Evolutionary conservation across 2,329 filamentous ascomycete species (phyloP).

Genomic region (Alternaria sp.): DNA sequence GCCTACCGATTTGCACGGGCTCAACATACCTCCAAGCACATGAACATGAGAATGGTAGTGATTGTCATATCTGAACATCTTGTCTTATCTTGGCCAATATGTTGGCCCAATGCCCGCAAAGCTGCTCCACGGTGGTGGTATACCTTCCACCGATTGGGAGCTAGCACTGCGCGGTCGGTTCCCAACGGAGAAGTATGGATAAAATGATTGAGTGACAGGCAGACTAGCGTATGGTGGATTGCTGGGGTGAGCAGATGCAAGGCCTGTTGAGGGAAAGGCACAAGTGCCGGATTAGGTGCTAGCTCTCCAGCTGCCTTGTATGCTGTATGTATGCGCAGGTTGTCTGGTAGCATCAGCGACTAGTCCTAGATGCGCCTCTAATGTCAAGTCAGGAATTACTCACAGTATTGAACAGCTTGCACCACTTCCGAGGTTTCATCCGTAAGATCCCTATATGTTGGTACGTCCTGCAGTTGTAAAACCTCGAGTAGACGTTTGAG

Average conservation of each 20-base stretch:
- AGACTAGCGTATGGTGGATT: slow-evolving; percentile 41
- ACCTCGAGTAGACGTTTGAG: slow-evolving; percentile 25
- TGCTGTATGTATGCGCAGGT: slow-evolving; percentile 35
- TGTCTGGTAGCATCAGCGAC: slow-evolving; percentile 30
- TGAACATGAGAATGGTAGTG: slow-evolving; percentile 40
- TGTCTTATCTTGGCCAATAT: slow-evolving; percentile 36
- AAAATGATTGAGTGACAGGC: slow-evolving; percentile 37
- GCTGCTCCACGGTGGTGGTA: slow-evolving; percentile 43
- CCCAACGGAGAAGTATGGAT: slow-evolving; percentile 28
- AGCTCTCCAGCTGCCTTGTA: slow-evolving; percentile 24
- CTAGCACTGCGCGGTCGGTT: slow-evolving; percentile 15
- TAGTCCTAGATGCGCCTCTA: background rate
- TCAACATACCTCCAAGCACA: slow-evolving; percentile 40
- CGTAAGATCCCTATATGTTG: slow-evolving; percentile 30
- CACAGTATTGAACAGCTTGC: slow-evolving; percentile 46
- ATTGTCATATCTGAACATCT: slow-evolving; percentile 38
- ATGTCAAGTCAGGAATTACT: slow-evolving; percentile 2
- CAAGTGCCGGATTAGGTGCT: slow-evolving; percentile 39
- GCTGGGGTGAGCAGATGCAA: slow-evolving; percentile 42
- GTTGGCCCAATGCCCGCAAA: slow-evolving; percentile 35
- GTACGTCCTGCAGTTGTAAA: slow-evolving; percentile 32
- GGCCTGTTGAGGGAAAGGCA: slow-evolving; percentile 34
- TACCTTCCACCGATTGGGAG: slow-evolving; percentile 30
- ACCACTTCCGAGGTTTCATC: slow-evolving; percentile 41
- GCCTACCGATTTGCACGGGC: background rate